A percentile compares a stretch with the other conserved stretches of the same genome.
phyloP scores from a whole-genome alignment of 352 stramenopile species.

The Chloridella minuta region DNA sequence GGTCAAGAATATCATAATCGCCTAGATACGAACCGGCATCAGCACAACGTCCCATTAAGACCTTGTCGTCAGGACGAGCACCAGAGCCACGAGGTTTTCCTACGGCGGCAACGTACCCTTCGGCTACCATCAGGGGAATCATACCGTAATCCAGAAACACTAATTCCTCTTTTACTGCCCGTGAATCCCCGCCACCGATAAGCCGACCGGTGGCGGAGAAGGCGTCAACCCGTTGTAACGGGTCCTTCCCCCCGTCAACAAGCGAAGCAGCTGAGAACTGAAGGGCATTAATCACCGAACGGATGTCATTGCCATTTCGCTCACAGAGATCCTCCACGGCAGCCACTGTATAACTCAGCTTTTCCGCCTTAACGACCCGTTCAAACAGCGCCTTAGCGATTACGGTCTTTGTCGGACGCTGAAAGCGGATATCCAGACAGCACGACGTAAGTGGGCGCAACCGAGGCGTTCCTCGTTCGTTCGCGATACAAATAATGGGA shows the following conservation, averaged over 20 bases:
- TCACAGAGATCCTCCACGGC: constrained; percentile 63
- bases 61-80: constrained; percentile 32
- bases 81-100: constrained; percentile 41
- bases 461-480: constrained; percentile 77
- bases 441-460: constrained; percentile 66
- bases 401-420: constrained; percentile 55
- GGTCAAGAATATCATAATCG: constrained; percentile 48
- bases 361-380: constrained; percentile 46
- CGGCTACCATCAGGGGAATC: constrained; percentile 72
- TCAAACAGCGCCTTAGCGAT: constrained; percentile 59
- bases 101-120: constrained; percentile 33
- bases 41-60: constrained; percentile 38
- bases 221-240: neutral
- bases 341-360: constrained; percentile 66
- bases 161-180: constrained; percentile 31
- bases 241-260: constrained; percentile 33
- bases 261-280: constrained; percentile 67
- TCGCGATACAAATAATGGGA: constrained; percentile 99
- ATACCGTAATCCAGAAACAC: constrained; percentile 96
- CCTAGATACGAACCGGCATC: constrained; percentile 40
- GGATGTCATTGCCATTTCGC: constrained; percentile 81
- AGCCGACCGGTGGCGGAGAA: too few relatives aligned
- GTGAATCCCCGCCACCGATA: too few relatives aligned
- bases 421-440: constrained; percentile 75
- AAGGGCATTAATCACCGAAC: constrained; percentile 56